Conservation (phyloP, 805 yeast genomes). For the Metschnikowia baotianmanensis region DNA sequence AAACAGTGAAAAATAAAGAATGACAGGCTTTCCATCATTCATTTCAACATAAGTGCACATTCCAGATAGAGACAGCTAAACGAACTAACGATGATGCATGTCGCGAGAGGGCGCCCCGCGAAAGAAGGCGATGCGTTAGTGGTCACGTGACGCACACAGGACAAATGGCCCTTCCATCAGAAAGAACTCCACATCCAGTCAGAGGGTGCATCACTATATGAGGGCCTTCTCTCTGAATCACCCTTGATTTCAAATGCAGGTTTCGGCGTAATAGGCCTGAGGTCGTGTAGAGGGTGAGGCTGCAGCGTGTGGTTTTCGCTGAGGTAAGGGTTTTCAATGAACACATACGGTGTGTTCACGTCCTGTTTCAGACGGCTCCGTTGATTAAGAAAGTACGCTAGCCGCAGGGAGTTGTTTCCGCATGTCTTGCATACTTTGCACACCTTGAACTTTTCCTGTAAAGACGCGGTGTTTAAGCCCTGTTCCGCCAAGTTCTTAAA, state of each 20-base stretch:
- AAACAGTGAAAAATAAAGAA: too few relatives aligned
- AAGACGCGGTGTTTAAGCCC: slow-evolving; percentile 5
- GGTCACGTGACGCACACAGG: too few relatives aligned
- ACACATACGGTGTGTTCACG: slow-evolving; percentile 22
- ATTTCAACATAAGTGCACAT: too few relatives aligned
- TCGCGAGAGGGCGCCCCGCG: slow-evolving; percentile 4
- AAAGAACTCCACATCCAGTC: slow-evolving; percentile 59
- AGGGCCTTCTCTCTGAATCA: slow-evolving; percentile 5
- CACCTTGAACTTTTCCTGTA: slow-evolving; percentile 15
- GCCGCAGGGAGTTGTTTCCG: slow-evolving; percentile 17
- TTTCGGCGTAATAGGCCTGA: slow-evolving; percentile 1
- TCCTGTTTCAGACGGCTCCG: slow-evolving; percentile 17
- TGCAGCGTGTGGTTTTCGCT: slow-evolving; percentile 4
- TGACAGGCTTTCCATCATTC: too few relatives aligned
- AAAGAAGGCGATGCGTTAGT: too few relatives aligned
- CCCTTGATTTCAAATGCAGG: background rate
- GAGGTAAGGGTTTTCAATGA: slow-evolving; percentile 35
- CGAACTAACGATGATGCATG: too few relatives aligned
- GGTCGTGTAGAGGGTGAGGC: slow-evolving; percentile 6
- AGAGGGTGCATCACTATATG: slow-evolving; percentile 14
- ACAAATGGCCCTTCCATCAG: slow-evolving; percentile 19
- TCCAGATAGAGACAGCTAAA: too few relatives aligned
- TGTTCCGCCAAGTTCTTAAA: slow-evolving; percentile 21
- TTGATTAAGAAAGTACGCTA: slow-evolving; percentile 31
- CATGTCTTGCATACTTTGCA: slow-evolving; percentile 22